Conservation (phyloP, 805 yeast genomes). For the Pichia deserticola region DNA sequence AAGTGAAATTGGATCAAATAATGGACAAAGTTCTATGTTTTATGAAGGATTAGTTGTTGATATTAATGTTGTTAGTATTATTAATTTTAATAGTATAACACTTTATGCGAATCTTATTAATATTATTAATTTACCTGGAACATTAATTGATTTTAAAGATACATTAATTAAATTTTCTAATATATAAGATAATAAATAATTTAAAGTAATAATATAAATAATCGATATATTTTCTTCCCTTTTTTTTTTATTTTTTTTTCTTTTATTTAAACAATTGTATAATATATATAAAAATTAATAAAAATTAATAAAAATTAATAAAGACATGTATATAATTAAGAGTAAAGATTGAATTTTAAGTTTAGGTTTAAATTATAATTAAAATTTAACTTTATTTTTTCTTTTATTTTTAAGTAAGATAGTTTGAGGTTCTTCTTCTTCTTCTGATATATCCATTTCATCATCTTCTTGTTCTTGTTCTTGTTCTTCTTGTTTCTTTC, state of each 20-base stretch:
- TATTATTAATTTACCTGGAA: neutral
- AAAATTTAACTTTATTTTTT: slow-evolving; percentile 36
- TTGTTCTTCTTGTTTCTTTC: slow-evolving; percentile 36
- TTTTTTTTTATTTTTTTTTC: no score
- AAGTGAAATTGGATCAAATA: neutral
- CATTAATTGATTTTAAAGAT: neutral
- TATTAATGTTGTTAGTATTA: slow-evolving; percentile 12
- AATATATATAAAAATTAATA: no score
- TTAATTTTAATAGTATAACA: neutral
- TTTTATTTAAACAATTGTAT: no score
- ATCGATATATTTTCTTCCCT: no score
- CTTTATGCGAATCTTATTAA: neutral
- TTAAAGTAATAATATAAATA: no score
- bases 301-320: no score
- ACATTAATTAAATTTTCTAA: neutral
- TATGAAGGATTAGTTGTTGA: slow-evolving; percentile 19
- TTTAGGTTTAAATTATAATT: slow-evolving; percentile 15
- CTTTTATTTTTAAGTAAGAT: slow-evolving; percentile 60
- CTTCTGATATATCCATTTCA: slow-evolving; percentile 40
- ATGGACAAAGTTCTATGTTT: slow-evolving; percentile 5
- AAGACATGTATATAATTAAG: no score
- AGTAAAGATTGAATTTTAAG: neutral
- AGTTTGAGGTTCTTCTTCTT: slow-evolving; percentile 40
- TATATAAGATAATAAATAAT: neutral
- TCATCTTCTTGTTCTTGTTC: slow-evolving; percentile 41